These are phyloP conservation scores for Russula abietina DNA, from an alignment of 768 basidiomycete species.

Conservation along the genomic window DNA sequence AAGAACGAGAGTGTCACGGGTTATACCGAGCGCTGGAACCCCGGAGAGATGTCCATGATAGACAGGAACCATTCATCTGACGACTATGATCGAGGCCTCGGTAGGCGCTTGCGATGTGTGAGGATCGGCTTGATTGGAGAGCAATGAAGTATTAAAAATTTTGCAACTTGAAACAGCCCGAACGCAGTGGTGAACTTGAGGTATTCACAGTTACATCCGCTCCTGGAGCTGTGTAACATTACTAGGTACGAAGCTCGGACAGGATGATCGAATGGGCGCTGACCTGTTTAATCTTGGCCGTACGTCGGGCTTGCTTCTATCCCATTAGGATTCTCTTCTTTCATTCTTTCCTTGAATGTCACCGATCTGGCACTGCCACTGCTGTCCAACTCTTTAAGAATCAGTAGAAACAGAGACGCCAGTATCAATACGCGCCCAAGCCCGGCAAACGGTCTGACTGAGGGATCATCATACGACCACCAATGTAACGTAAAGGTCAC, in stretches of 20 bases:
- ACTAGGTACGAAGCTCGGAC: not conserved
- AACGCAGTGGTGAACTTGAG: no score
- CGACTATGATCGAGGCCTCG: conserved; percentile 13
- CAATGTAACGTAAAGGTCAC: conserved; percentile 65
- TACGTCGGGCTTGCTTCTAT: conserved; percentile 33
- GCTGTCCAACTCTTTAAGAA: conserved; percentile 52
- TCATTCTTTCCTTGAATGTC: conserved; percentile 72
- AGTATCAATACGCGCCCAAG: conserved; percentile 49
- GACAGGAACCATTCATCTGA: conserved; percentile 6
- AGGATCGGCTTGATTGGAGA: not conserved
- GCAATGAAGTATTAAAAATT: conserved; percentile 28
- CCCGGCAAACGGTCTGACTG: conserved; percentile 62
- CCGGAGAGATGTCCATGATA: conserved; percentile 9
- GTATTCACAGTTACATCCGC: no score
- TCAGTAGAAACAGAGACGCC: conserved; percentile 63
- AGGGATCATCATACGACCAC: conserved; percentile 73
- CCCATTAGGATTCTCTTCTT: conserved; percentile 49
- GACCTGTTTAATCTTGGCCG: conserved; percentile 32
- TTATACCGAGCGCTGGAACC: not conserved
- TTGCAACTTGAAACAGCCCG: not conserved
- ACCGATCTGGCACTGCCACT: conserved; percentile 42
- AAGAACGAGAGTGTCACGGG: not conserved
- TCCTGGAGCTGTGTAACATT: no score
- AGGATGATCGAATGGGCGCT: conserved; percentile 2
- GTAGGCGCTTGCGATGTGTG: not conserved